Base-by-base conservation (phyloP, 192 early-diverging fungal species). In the Backusella australiensis region DNA sequence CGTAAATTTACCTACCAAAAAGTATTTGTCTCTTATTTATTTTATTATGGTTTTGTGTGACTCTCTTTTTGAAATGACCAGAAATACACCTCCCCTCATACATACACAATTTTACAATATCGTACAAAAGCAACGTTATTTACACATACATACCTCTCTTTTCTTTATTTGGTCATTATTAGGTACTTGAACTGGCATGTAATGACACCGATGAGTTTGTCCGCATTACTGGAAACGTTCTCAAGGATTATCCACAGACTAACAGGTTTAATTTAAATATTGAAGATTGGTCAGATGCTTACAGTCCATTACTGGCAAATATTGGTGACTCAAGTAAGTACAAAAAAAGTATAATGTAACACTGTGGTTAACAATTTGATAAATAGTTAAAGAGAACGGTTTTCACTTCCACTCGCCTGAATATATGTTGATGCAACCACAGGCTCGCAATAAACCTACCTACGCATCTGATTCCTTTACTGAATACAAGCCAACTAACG, bases 381-480 rank as follows among this genome's bases (percentile, higher is more conserved):
- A 35, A 39, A 4, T 32, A 78, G 77, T 78, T 23, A 21, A 73
- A 36, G 0, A 42, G 19, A 68, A 68, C n/a, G 77, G 77, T 0
- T 74, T 78, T 35, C 32, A 71, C n/a, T 78, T 78, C 6, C 77
- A 78, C 63, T 63, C 77, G n/a, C 23, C 34, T 19, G 77, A 78
- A 69, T 29, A 59, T 23, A 73, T 36, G 72, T n/a, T 78, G 21
- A n/a, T 74, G 12, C 63, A 73, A 19, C 34, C 44, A 34, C 26
- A 29, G 6, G 71, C 77, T 21, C 71, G 49, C 15, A 38, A n/a
- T 14, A 39, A 6, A 5, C 38, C 29, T 17, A 32, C 77, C 9
- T 73, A 53, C 52, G 72, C 44, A 17, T 15, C 59, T 34, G 19
- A 17, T 17, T 59, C 11, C 12, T 78, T 53, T 29, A n/a, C 26